Percentiles rank a stretch among this genome's conserved stretches.
These are phyloP conservation scores for Solanum arcanum DNA, from an alignment of 257 asterid genomes.

Conservation along the genomic window DNA sequence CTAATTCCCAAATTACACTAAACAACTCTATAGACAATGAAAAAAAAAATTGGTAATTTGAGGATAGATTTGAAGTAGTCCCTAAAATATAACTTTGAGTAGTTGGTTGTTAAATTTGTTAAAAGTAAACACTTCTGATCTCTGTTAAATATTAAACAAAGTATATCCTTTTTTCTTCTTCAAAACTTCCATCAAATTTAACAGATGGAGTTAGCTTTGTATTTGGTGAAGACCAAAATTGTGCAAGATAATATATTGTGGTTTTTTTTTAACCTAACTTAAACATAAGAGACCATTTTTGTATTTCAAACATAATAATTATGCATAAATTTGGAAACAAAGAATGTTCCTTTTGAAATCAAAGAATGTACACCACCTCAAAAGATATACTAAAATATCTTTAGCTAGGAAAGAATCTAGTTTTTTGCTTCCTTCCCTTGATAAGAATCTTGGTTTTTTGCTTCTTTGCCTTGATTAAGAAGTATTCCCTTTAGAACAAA, in stretches of 20 bases:
- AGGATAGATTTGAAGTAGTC: not conserved
- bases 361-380: constrained; percentile 3
- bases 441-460: constrained; percentile 8
- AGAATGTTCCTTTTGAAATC: constrained; percentile 1
- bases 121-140: not conserved
- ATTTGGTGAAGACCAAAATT: not conserved
- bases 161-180: not conserved
- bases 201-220: not conserved
- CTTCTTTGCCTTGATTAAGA: constrained; percentile 17
- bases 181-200: not conserved
- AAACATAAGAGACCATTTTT: not conserved
- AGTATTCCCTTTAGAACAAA: constrained; percentile 28
- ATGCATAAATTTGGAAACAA: not conserved
- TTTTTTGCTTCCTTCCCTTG: constrained; percentile 26
- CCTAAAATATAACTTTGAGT: not conserved
- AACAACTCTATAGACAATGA: not conserved
- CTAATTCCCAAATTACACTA: not conserved
- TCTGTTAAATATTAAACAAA: not conserved
- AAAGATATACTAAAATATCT: not conserved
- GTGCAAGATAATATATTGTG: not conserved
- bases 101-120: not conserved
- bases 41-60: no score
- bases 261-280: not conserved
- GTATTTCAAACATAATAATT: not conserved
- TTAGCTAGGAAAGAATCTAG: constrained; percentile 3